These are phyloP conservation scores for Mucor velutinosus DNA, from an alignment of 371 early-diverging fungal species.

Conservation along the genomic window DNA sequence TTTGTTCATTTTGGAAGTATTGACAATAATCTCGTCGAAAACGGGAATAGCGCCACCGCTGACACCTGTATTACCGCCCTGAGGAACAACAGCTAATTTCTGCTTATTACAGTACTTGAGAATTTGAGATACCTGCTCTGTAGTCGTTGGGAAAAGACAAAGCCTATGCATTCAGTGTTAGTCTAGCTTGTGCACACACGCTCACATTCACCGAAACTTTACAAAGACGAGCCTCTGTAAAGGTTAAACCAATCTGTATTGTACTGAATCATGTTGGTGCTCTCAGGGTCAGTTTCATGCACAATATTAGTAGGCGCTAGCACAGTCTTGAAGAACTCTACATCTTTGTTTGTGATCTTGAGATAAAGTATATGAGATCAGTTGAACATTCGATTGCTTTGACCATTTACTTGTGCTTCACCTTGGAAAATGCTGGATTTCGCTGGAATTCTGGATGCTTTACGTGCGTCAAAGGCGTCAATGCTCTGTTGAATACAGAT, in stretches of 20 bases:
- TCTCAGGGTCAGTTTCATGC: conserved; percentile 47
- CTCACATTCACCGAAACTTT: neutral
- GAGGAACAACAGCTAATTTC: conserved; percentile 89
- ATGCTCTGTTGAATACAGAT: neutral
- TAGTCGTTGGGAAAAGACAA: conserved; percentile 78
- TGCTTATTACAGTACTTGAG: conserved; percentile 83
- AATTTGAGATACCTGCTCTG: conserved; percentile 82
- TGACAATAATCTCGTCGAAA: conserved; percentile 91
- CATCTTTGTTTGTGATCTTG: conserved; percentile 56
- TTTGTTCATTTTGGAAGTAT: conserved; percentile 71
- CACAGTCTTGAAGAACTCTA: conserved; percentile 54
- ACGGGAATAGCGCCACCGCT: conserved; percentile 74
- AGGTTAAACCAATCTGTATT: conserved; percentile 86
- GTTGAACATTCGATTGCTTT: neutral
- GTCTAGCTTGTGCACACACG: neutral
- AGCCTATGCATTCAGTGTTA: conserved; percentile 1
- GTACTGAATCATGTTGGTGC: conserved; percentile 1
- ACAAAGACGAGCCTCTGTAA: conserved; percentile 74
- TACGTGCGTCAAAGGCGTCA: conserved; percentile 20
- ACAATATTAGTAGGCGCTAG: conserved; percentile 35
- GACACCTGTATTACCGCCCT: conserved; percentile 93
- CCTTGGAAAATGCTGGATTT: conserved; percentile 53
- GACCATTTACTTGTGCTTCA: conserved; percentile 4
- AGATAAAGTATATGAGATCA: neutral
- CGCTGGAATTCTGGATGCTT: conserved; percentile 38